These are phyloP conservation scores for Neonectria ditissima DNA, from an alignment of 2,329 filamentous ascomycete species.

Conservation along the genomic window DNA sequence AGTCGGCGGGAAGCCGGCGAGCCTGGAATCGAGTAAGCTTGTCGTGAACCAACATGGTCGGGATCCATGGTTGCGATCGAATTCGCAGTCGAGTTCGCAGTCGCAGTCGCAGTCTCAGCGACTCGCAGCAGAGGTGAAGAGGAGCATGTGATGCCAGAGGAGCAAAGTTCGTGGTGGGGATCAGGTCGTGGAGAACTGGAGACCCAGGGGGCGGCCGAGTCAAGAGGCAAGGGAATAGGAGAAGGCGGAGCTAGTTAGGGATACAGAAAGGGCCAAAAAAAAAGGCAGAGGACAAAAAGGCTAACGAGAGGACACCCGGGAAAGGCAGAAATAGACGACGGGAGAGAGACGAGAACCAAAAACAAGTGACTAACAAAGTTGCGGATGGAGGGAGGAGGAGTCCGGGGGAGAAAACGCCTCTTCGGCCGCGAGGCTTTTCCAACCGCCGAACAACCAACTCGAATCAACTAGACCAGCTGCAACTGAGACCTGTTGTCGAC, in stretches of 20 bases:
- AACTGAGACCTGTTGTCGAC: constrained; percentile 26
- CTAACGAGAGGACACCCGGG: constrained; percentile 6
- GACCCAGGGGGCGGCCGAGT: constrained; percentile 15
- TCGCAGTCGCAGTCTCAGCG: constrained; percentile 47
- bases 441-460: constrained; percentile 18
- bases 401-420: constrained; percentile 20
- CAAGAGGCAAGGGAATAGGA: constrained; percentile 13
- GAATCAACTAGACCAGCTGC: constrained; percentile 13
- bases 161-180: constrained; percentile 21
- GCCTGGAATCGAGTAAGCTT: constrained; percentile 43
- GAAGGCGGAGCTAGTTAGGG: constrained; percentile 5
- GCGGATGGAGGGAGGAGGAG: constrained; percentile 11
- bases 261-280: not conserved
- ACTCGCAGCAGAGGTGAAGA: constrained; percentile 40
- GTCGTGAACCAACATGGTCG: constrained; percentile 42
- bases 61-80: constrained; percentile 43
- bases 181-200: constrained; percentile 13
- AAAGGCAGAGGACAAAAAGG: constrained; percentile 1
- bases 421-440: constrained; percentile 25
- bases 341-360: constrained; percentile 4
- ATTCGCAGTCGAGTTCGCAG: constrained; percentile 42
- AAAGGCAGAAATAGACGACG: not conserved
- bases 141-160: constrained; percentile 42
- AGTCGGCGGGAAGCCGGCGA: constrained; percentile 32
- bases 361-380: constrained; percentile 22